Evolutionary conservation across 73 alveolate genomes (phyloP).

Genomic region (Stentor coeruleus): DNA sequence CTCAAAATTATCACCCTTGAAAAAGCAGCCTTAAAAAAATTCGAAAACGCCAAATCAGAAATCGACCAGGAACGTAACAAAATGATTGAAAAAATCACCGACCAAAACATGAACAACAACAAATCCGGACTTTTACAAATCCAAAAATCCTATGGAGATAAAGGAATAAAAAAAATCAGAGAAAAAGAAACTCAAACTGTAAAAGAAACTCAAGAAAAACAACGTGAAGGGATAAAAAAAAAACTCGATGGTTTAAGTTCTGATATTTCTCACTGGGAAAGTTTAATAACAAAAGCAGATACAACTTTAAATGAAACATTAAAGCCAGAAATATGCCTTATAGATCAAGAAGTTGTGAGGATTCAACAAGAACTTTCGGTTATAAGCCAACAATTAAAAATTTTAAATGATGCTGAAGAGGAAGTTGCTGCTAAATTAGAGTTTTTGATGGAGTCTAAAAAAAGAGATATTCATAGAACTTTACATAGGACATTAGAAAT

Average conservation of each 20-base stretch:
- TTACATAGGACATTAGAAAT: background rate
- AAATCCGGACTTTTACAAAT: background rate
- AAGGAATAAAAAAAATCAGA: background rate
- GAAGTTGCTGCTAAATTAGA: conserved; percentile 18
- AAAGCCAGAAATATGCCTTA: background rate
- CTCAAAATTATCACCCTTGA: background rate
- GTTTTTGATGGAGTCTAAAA: conserved; percentile 24
- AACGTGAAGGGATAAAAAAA: background rate
- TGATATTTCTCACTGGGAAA: conserved; percentile 15
- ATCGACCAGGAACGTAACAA: conserved; percentile 13
- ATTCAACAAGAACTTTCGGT: background rate
- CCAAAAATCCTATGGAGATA: conserved; percentile 6
- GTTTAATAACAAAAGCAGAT: background rate
- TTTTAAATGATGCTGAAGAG: conserved; percentile 11
- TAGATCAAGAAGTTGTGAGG: background rate
- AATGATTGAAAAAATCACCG: background rate
- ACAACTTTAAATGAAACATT: background rate
- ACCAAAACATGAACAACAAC: background rate
- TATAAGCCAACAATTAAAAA: background rate
- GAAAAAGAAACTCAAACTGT: background rate
- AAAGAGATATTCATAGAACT: conserved; percentile 6
- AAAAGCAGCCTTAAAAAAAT: conserved; percentile 25
- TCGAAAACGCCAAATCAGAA: conserved; percentile 11
- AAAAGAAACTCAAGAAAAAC: conserved; percentile 17
- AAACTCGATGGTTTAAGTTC: background rate